Base-by-base conservation (phyloP, 2,329 filamentous ascomycete genomes). In the Pseudocercospora crystallina region DNA sequence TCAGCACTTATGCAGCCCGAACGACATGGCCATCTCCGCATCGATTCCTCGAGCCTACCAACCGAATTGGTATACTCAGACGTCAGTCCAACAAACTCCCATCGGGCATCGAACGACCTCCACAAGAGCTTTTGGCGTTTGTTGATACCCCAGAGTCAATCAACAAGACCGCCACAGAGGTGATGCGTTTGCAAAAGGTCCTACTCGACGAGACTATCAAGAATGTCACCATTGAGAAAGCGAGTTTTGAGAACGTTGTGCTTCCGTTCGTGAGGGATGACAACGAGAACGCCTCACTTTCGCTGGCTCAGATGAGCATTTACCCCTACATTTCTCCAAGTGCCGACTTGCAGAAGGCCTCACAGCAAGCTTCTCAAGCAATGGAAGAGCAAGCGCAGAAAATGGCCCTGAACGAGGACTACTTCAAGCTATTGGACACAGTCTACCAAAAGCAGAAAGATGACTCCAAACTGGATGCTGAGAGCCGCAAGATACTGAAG, bases 351-450 rank as follows among this genome's bases (percentile, higher is more conserved):
- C 67, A 71, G 50, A 72, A 76, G 61, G 71, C 72, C 4, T 70
- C 70, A 15, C 73, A 69, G 45, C 71, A 73, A 43, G 72, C 71
- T 5, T 69, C 73, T 55, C 69, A 75, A 65, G 56, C 72, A 58
- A 65, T 76, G 44, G 71, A 75, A 48, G 85, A 90, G 57, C 89
- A 87, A 62, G 73, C 76, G 43, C 89, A 90, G 57, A 86, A 90
- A 71, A 82, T 82, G 48, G 80, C 77, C 63, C 90, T 90, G 85
- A 81, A 87, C 48, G 85, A 90, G 71, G 87, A 91, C 59, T 79
- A 90, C 47, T 91, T 86, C 75, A 66, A 78, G 54, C 74, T 79
- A 45, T 74, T 79, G 14, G 78, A 80, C 54, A 69, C 70, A 2
- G 72, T 69, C 8, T 61, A 72, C 47, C 70, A 76, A 59, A 77